Conservation (phyloP, 805 yeast genomes). For the Monosporozyma aerobia region DNA sequence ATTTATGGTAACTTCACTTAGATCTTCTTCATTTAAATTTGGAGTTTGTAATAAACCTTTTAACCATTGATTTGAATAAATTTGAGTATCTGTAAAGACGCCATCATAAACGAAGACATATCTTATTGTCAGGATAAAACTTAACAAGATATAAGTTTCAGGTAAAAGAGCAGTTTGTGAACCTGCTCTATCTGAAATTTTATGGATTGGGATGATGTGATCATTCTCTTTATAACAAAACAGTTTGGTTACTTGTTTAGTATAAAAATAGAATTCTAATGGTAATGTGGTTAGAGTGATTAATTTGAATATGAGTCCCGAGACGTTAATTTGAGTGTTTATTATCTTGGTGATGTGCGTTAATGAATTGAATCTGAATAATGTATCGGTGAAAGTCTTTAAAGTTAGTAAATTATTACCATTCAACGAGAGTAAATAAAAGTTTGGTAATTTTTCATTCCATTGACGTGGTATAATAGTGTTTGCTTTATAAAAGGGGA, state of each 20-base stretch:
- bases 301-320: conserved; percentile 18
- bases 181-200: neutral
- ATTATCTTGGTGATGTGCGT: conserved; percentile 3
- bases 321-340: conserved; percentile 8
- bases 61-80: conserved; percentile 10
- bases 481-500: conserved; percentile 42
- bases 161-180: conserved; percentile 1
- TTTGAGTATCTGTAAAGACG: conserved; percentile 5
- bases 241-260: conserved; percentile 9
- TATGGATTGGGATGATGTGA: conserved; percentile 1
- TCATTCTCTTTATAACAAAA: neutral
- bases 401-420: conserved; percentile 33
- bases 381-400: neutral
- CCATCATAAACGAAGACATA: conserved; percentile 15
- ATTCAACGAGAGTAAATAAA: conserved; percentile 31
- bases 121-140: conserved; percentile 16
- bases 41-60: neutral
- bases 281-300: conserved; percentile 15
- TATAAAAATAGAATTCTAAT: conserved; percentile 19
- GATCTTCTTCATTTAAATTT: neutral
- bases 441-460: conserved; percentile 32
- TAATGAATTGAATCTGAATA: neutral
- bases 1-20: conserved; percentile 3
- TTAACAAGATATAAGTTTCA: conserved; percentile 18
- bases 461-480: conserved; percentile 33